phyloP scores from a whole-genome alignment of 768 basidiomycete species.

The Panellus pusillus region DNA sequence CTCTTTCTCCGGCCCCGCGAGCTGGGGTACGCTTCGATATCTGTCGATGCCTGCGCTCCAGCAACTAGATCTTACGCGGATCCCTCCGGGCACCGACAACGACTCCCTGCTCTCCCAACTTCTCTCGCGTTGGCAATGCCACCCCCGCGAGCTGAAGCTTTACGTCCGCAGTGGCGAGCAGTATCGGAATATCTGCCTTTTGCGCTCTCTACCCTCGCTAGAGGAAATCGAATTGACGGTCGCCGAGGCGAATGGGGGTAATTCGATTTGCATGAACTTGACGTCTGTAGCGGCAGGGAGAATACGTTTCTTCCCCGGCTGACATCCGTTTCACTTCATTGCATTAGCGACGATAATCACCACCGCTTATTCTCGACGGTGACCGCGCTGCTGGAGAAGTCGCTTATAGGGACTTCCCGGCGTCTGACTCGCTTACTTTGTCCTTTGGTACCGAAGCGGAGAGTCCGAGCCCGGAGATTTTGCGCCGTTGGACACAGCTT shows the following conservation, averaged over 20 bases:
- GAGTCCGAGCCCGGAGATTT: background rate
- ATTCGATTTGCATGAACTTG: conserved; percentile 1
- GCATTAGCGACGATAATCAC: conserved; percentile 5
- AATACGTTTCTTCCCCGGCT: background rate
- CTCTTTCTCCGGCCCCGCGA: conserved; percentile 9
- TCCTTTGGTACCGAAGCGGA: background rate
- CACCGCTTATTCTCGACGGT: background rate
- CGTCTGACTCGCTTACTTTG: background rate
- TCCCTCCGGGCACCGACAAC: background rate
- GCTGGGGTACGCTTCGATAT: conserved; percentile 9
- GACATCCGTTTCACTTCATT: background rate
- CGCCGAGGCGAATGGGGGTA: background rate
- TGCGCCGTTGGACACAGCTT: background rate
- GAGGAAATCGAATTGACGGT: background rate
- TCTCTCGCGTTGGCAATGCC: background rate
- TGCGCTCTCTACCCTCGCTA: background rate
- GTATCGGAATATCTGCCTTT: background rate
- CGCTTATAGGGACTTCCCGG: background rate
- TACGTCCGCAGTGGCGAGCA: background rate
- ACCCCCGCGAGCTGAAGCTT: background rate
- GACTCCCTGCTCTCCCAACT: background rate
- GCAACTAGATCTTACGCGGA: conserved; percentile 4
- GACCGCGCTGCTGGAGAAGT: background rate
- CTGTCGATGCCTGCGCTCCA: conserved; percentile 3
- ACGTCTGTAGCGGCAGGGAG: background rate